Evolutionary conservation across 768 basidiomycete species (phyloP).

Genomic region (Termitomyces eurrhizus): DNA sequence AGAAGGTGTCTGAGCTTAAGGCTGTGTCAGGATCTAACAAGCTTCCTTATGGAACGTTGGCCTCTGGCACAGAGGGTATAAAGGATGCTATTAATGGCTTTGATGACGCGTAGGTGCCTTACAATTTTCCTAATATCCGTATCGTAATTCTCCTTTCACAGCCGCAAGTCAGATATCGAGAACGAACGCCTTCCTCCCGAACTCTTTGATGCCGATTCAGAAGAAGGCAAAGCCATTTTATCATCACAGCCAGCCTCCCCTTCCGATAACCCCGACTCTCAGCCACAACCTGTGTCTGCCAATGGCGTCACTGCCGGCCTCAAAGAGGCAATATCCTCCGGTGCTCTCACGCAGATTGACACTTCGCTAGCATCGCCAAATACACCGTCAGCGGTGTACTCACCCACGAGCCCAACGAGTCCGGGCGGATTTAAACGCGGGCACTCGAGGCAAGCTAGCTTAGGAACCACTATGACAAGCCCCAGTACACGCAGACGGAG

Average conservation of each 20-base stretch:
- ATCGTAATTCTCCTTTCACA: constrained; percentile 24
- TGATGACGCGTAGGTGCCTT: constrained; percentile 85
- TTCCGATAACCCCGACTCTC: constrained; percentile 36
- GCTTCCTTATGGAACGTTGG: constrained; percentile 81
- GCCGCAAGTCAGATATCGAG: constrained; percentile 97
- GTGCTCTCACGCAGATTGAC: constrained; percentile 29
- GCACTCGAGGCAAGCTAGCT: constrained; percentile 72
- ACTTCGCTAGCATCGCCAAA: constrained; percentile 20
- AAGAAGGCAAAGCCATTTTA: constrained; percentile 66
- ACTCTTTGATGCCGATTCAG: constrained; percentile 76
- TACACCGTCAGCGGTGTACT: constrained; percentile 25
- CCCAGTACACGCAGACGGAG: constrained; percentile 90
- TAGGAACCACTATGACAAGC: constrained; percentile 94
- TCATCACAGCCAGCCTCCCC: constrained; percentile 52
- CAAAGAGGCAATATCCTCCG: constrained; percentile 33
- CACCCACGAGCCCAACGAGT: constrained; percentile 36
- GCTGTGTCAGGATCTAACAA: constrained; percentile 74
- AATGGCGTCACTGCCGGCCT: constrained; percentile 44
- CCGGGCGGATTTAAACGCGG: constrained; percentile 59
- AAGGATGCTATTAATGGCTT: constrained; percentile 92
- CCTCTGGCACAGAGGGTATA: constrained; percentile 88
- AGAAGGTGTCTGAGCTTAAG: constrained; percentile 96
- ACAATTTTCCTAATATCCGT: not conserved
- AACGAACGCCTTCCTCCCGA: constrained; percentile 98
- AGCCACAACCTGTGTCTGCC: constrained; percentile 41